A percentile compares a stretch with the other conserved stretches of the same genome.
phyloP scores from a whole-genome alignment of 306 rosid species.

The Ochetophila trinervis region DNA sequence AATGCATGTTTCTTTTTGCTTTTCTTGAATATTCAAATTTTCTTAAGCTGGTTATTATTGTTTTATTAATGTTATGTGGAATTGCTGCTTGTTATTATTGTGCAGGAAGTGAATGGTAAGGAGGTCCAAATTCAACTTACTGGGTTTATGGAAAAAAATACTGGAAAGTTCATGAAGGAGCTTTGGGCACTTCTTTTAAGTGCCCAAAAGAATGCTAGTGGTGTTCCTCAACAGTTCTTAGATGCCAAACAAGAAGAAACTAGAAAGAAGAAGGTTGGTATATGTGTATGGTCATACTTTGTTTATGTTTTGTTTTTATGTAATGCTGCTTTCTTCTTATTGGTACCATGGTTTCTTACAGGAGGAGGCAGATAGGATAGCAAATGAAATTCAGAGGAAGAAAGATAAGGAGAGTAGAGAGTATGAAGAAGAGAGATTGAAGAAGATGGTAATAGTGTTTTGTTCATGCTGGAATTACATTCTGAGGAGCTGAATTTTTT shows the following conservation, averaged over 20 bases:
- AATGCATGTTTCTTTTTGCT: not conserved
- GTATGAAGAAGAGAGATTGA: conserved; percentile 58
- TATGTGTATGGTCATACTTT: conserved; percentile 2
- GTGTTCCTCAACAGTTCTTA: conserved; percentile 96
- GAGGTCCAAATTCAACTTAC: conserved; percentile 88
- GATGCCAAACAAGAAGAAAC: conserved; percentile 95
- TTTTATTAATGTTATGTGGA: not conserved
- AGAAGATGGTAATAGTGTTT: conserved; percentile 73
- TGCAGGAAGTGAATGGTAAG: conserved; percentile 84
- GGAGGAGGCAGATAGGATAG: conserved; percentile 79
- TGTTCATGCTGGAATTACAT: conserved; percentile 66
- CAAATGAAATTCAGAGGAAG: conserved; percentile 80
- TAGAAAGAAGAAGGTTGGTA: conserved; percentile 67
- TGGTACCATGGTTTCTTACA: conserved; percentile 35
- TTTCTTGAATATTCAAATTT: not conserved
- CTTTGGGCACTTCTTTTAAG: conserved; percentile 90
- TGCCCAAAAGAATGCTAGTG: conserved; percentile 87
- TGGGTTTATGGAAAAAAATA: conserved; percentile 96
- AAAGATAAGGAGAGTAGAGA: conserved; percentile 80
- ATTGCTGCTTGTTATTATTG: conserved; percentile 19
- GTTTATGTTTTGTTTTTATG: conserved; percentile 8
- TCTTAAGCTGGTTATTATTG: not conserved
- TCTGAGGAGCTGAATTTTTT: conserved; percentile 49
- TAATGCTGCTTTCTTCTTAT: conserved; percentile 17
- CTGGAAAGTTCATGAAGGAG: conserved; percentile 96